A percentile compares a stretch with the other conserved stretches of the same genome.
These are phyloP conservation scores for Boletus insuetus DNA, from an alignment of 768 basidiomycete species.

Conservation along the genomic window DNA sequence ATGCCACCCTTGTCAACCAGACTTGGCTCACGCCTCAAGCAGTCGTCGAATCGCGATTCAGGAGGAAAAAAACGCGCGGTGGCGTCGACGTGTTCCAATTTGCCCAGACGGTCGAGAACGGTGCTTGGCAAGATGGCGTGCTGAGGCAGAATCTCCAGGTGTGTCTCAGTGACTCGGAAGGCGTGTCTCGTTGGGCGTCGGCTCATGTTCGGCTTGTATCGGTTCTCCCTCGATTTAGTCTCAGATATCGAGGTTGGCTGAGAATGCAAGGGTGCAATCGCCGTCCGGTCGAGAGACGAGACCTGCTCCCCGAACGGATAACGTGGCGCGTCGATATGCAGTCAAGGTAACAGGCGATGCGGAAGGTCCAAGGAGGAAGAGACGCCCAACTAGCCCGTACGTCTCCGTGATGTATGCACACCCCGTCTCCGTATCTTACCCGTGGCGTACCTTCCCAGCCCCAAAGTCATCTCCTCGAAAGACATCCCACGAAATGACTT, in stretches of 20 bases:
- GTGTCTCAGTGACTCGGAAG: slow-evolving; percentile 7
- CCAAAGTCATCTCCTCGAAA: slow-evolving; percentile 53
- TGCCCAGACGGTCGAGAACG: slow-evolving; percentile 72
- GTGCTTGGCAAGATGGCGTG: slow-evolving; percentile 62
- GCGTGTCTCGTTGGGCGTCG: neutral
- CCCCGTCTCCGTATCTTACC: neutral
- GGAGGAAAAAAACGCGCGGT: slow-evolving; percentile 59
- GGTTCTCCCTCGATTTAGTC: slow-evolving; percentile 36
- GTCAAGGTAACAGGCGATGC: slow-evolving; percentile 31
- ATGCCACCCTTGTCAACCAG: slow-evolving; percentile 12
- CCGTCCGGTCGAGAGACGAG: slow-evolving; percentile 13
- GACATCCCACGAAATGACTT: slow-evolving; percentile 47
- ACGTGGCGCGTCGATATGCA: slow-evolving; percentile 48
- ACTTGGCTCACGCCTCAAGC: slow-evolving; percentile 10
- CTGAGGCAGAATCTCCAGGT: slow-evolving; percentile 64
- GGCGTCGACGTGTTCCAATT: slow-evolving; percentile 70
- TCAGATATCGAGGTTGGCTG: slow-evolving; percentile 52
- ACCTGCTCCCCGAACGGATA: slow-evolving; percentile 32
- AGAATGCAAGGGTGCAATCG: slow-evolving; percentile 13
- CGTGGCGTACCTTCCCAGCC: slow-evolving; percentile 35
- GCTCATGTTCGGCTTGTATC: neutral
- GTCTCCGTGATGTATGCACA: slow-evolving; percentile 8
- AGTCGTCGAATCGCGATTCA: slow-evolving; percentile 64
- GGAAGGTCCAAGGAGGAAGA: slow-evolving; percentile 10
- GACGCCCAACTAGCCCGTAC: slow-evolving; percentile 44